A percentile compares a stretch with the other conserved stretches of the same genome.
Conservation (phyloP, 768 basidiomycete species). For the Suillus occidentalis region DNA sequence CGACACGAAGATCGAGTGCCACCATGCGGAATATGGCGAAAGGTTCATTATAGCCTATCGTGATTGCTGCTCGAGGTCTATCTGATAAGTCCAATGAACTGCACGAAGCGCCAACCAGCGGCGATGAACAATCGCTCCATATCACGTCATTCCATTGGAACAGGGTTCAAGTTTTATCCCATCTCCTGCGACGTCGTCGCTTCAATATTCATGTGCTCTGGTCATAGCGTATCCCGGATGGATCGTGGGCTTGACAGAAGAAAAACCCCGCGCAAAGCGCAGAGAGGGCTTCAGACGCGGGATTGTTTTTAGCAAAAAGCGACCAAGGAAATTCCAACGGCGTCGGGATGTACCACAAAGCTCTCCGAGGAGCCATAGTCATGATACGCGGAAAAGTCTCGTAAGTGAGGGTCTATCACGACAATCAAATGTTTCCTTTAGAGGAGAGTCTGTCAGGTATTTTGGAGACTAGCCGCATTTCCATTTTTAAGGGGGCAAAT, state of each 20-base stretch:
- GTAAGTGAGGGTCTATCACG: slow-evolving; percentile 9
- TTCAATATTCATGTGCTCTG: neutral
- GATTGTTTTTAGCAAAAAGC: neutral
- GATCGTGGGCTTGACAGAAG: neutral
- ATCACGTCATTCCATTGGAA: neutral
- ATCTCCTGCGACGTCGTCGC: neutral
- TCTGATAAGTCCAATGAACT: slow-evolving; percentile 3
- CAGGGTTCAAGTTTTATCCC: neutral
- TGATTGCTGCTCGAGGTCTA: neutral
- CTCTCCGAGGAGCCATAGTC: slow-evolving; percentile 10
- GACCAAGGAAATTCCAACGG: neutral
- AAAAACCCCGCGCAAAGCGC: neutral
- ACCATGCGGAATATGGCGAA: neutral
- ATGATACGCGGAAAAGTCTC: slow-evolving; percentile 10
- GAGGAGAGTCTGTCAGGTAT: neutral
- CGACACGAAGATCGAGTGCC: neutral
- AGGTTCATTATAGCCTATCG: neutral
- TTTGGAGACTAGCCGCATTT: slow-evolving; percentile 8
- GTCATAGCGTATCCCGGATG: neutral
- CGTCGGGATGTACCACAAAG: neutral
- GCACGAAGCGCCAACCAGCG: neutral
- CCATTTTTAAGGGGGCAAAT: slow-evolving; percentile 5
- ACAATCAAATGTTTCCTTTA: neutral
- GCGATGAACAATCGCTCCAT: neutral
- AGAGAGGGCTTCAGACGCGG: neutral